These are phyloP conservation scores for Pochonia chlamydosporia DNA, from an alignment of 2,329 filamentous ascomycete genomes.

Conservation along the genomic window DNA sequence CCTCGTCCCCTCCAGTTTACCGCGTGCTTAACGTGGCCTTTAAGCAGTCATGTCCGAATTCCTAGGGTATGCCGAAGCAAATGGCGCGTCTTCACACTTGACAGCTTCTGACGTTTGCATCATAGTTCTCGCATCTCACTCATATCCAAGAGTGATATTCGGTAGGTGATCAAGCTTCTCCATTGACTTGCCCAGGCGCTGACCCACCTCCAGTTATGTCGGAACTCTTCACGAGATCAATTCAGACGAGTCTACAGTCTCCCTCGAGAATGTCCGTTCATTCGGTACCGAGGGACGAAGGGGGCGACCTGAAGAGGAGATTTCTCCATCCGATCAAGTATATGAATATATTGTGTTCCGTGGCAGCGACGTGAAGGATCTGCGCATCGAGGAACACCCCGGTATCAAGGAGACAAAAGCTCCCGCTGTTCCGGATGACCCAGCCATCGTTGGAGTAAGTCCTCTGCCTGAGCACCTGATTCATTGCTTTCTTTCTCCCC, in stretches of 20 bases:
- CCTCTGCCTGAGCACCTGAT: neutral
- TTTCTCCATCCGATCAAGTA: conserved; percentile 75
- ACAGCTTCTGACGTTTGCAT: neutral
- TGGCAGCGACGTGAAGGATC: conserved; percentile 96
- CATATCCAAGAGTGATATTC: conserved; percentile 96
- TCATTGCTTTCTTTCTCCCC: conserved; percentile 2
- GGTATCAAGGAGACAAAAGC: conserved; percentile 69
- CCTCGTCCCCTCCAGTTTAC: conserved; percentile 23
- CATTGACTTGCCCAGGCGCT: conserved; percentile 6
- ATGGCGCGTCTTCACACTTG: neutral
- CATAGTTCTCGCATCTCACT: conserved; percentile 85
- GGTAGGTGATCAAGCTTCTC: conserved; percentile 50
- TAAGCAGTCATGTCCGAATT: conserved; percentile 51
- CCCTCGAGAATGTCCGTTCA: conserved; percentile 91
- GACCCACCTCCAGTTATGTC: conserved; percentile 67
- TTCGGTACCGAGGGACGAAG: conserved; percentile 91
- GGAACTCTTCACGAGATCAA: conserved; percentile 97
- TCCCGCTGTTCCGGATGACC: conserved; percentile 82
- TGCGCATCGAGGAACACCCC: conserved; percentile 82
- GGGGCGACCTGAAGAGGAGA: conserved; percentile 72
- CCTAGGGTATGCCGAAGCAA: conserved; percentile 41
- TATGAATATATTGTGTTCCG: conserved; percentile 99
- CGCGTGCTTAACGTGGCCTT: conserved; percentile 36
- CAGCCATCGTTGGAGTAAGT: conserved; percentile 96
- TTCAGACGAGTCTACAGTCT: conserved; percentile 92